Evolutionary conservation across 1,284 basidiomycete genomes (phyloP).

Genomic region (Hemileia vastatrix): DNA sequence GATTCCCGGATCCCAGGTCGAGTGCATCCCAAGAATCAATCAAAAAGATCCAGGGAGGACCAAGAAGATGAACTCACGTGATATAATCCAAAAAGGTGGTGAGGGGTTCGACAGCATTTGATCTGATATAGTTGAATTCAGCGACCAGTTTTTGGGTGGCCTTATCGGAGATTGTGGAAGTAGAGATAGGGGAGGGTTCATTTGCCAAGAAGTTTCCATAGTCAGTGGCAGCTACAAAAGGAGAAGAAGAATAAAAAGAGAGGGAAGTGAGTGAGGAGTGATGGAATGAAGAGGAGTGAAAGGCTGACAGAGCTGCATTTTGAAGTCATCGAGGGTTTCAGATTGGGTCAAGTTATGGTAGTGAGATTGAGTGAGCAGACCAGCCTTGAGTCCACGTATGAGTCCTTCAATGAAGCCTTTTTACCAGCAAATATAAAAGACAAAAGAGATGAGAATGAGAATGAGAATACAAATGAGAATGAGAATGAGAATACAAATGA

Average conservation of each 20-base stretch:
- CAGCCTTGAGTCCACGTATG: conserved; percentile 86
- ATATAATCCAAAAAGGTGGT: conserved; percentile 95
- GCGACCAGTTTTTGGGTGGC: conserved; percentile 89
- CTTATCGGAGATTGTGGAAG: conserved; percentile 87
- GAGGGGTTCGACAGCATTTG: conserved; percentile 81
- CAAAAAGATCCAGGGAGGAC: not conserved
- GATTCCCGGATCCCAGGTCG: not conserved
- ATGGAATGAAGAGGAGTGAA: conserved; percentile 28
- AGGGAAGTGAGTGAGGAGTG: conserved; percentile 35
- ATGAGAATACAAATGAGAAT: conserved; percentile 1
- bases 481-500: not conserved
- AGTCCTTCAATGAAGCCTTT: conserved; percentile 56
- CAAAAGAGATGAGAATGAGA: not conserved
- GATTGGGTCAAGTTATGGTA: conserved; percentile 94
- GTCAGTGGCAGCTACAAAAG: conserved; percentile 70
- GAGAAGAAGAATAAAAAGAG: not conserved
- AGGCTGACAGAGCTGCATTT: conserved; percentile 49
- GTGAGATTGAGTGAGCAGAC: conserved; percentile 75
- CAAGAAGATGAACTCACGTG: conserved; percentile 54
- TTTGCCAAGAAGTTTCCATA: conserved; percentile 98
- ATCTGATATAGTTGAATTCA: conserved; percentile 90
- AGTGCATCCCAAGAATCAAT: not conserved
- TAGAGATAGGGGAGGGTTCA: conserved; percentile 88
- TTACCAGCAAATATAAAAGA: too few species aligned
- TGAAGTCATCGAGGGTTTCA: conserved; percentile 75